Percentiles rank a stretch among this genome's conserved stretches.
These are phyloP conservation scores for Penicillium freii DNA, from an alignment of 2,329 filamentous ascomycete genomes.

Conservation along the genomic window DNA sequence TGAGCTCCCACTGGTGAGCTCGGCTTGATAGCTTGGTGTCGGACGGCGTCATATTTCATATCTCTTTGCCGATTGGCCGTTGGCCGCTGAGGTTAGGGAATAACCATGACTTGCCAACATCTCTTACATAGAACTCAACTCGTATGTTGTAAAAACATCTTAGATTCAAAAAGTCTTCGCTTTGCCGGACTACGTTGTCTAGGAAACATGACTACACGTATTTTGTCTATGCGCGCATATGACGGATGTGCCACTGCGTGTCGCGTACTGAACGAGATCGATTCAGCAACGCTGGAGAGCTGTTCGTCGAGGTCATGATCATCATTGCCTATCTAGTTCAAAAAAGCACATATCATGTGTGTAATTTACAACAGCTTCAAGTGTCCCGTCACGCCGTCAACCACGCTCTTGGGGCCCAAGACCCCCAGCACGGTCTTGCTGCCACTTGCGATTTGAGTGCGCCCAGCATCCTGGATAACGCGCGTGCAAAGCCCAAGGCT, in stretches of 20 bases:
- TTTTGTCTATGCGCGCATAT: neutral
- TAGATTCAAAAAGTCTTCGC: neutral
- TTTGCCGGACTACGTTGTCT: neutral
- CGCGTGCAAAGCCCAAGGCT: slow-evolving; percentile 83
- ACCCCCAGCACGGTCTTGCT: slow-evolving; percentile 90
- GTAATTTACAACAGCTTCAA: slow-evolving; percentile 71
- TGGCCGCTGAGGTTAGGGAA: slow-evolving; percentile 84
- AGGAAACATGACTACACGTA: neutral
- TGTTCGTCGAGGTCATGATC: slow-evolving; percentile 22
- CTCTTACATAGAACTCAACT: slow-evolving; percentile 7
- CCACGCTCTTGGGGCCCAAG: slow-evolving; percentile 75
- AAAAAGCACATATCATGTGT: neutral
- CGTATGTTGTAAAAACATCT: slow-evolving; percentile 6
- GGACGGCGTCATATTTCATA: slow-evolving; percentile 80
- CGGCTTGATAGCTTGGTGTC: slow-evolving; percentile 54
- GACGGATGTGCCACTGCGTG: neutral
- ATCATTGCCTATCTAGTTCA: slow-evolving; percentile 11
- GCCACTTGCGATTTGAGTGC: slow-evolving; percentile 92
- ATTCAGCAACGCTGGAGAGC: neutral
- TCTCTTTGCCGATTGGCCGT: slow-evolving; percentile 84
- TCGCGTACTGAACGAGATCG: neutral
- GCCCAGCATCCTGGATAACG: slow-evolving; percentile 90
- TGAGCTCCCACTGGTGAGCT: slow-evolving; percentile 71
- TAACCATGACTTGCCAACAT: slow-evolving; percentile 81
- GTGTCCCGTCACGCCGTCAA: slow-evolving; percentile 81